phyloP scores from a whole-genome alignment of 179 eudicot genomes.

The Sideroxylon spinosum region DNA sequence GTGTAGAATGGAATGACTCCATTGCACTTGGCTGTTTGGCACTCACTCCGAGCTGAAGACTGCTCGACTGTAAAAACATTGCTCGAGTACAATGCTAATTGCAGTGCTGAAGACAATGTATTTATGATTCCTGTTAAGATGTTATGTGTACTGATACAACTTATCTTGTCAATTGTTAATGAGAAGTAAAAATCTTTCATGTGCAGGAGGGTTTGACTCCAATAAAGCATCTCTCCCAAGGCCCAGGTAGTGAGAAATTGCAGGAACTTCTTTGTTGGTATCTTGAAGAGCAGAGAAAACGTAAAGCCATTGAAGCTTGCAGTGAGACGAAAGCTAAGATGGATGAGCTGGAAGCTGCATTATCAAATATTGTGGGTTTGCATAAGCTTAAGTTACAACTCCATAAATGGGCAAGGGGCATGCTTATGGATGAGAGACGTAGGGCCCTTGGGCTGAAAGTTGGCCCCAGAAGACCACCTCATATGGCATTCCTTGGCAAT shows the following conservation, averaged over 20 bases:
- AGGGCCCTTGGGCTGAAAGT: conserved; percentile 86
- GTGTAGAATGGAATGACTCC: conserved; percentile 98
- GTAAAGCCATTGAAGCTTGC: conserved; percentile 82
- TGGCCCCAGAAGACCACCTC: conserved; percentile 82
- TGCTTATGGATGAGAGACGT: conserved; percentile 97
- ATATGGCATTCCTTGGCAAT: conserved; percentile 99
- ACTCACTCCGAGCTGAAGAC: conserved; percentile 68
- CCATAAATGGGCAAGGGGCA: conserved; percentile 89
- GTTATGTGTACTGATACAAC: background rate
- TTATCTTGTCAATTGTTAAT: conserved; percentile 5
- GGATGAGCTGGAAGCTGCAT: conserved; percentile 77
- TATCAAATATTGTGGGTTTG: conserved; percentile 69
- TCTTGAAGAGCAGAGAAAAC: conserved; percentile 78
- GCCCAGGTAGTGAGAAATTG: conserved; percentile 76
- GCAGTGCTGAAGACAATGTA: conserved; percentile 84
- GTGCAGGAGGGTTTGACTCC: conserved; percentile 85
- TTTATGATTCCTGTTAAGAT: background rate
- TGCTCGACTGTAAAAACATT: conserved; percentile 71
- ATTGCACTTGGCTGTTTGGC: conserved; percentile 96
- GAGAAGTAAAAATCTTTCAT: background rate
- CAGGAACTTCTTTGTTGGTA: conserved; percentile 47
- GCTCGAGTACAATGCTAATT: conserved; percentile 81
- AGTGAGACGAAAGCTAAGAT: conserved; percentile 84
- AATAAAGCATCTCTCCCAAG: conserved; percentile 67
- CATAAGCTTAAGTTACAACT: conserved; percentile 73